Evolutionary conservation across 2,329 filamentous ascomycete genomes (phyloP).

Genomic region (Metarhizium humberi): DNA sequence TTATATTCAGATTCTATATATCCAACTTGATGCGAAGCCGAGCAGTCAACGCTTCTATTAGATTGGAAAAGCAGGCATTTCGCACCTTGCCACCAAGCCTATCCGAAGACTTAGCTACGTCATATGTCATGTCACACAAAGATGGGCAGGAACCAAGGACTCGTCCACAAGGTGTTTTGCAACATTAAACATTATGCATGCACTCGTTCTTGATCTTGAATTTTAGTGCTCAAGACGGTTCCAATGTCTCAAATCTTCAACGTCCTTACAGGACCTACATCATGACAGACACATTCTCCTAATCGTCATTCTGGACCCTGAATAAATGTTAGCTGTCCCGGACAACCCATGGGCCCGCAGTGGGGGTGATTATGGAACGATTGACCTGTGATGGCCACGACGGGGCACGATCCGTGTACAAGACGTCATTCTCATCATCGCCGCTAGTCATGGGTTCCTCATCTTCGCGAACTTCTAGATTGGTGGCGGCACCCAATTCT

Average conservation of each 20-base stretch:
- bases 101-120: neutral
- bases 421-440: conserved; percentile 5
- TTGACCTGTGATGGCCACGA: neutral
- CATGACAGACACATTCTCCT: neutral
- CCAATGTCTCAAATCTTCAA: no score
- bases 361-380: neutral
- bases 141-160: neutral
- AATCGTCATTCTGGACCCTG: neutral
- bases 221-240: no score
- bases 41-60: neutral
- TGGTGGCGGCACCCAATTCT: neutral
- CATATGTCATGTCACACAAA: neutral
- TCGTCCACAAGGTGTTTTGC: no score
- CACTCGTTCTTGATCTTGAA: no score
- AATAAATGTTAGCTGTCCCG: neutral
- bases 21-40: neutral
- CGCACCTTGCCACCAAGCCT: neutral
- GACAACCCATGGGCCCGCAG: neutral
- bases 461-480: neutral
- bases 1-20: no score
- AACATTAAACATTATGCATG: no score
- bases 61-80: neutral
- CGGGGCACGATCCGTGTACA: neutral
- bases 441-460: neutral
- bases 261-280: no score